Conservation (phyloP, 2,329 filamentous ascomycete species). For the Chaetomiaceae sp. region DNA sequence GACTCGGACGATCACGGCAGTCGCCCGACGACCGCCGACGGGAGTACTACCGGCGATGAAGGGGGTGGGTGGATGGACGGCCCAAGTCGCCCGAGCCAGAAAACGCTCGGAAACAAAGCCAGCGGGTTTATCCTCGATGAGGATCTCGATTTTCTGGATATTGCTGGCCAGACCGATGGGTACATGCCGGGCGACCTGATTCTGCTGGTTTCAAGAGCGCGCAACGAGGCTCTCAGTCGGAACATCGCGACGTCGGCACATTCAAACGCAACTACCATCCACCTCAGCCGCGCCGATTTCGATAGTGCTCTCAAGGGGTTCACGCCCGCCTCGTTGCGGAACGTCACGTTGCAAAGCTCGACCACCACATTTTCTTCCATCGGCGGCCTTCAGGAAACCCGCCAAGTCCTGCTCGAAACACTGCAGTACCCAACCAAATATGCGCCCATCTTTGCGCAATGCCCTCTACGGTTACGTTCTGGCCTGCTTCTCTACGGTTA, state of each 20-base stretch:
- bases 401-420: slow-evolving; percentile 88
- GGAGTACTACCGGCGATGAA: slow-evolving; percentile 44
- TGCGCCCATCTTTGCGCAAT: slow-evolving; percentile 94
- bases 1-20: slow-evolving; percentile 37
- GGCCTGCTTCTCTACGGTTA: slow-evolving; percentile 91
- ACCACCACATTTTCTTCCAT: slow-evolving; percentile 91
- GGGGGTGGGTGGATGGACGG: slow-evolving; percentile 70
- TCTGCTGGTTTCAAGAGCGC: slow-evolving; percentile 76
- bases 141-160: slow-evolving; percentile 81
- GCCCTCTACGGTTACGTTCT: slow-evolving; percentile 87
- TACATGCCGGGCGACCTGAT: slow-evolving; percentile 96
- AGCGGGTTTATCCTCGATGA: slow-evolving; percentile 68
- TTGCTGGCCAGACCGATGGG: slow-evolving; percentile 90
- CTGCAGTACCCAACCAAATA: slow-evolving; percentile 97
- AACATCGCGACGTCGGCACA: slow-evolving; percentile 48
- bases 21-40: slow-evolving; percentile 51
- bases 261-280: slow-evolving; percentile 41
- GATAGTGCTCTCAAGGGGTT: slow-evolving; percentile 81
- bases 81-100: slow-evolving; percentile 49
- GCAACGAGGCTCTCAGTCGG: slow-evolving; percentile 88
- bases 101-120: slow-evolving; percentile 29
- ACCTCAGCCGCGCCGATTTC: slow-evolving; percentile 70
- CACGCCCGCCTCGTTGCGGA: slow-evolving; percentile 87
- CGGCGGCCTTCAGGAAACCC: slow-evolving; percentile 77
- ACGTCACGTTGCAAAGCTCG: slow-evolving; percentile 88